Base-by-base conservation (phyloP, 2,329 filamentous ascomycete species). In the Aspergillus ochraceoroseus region DNA sequence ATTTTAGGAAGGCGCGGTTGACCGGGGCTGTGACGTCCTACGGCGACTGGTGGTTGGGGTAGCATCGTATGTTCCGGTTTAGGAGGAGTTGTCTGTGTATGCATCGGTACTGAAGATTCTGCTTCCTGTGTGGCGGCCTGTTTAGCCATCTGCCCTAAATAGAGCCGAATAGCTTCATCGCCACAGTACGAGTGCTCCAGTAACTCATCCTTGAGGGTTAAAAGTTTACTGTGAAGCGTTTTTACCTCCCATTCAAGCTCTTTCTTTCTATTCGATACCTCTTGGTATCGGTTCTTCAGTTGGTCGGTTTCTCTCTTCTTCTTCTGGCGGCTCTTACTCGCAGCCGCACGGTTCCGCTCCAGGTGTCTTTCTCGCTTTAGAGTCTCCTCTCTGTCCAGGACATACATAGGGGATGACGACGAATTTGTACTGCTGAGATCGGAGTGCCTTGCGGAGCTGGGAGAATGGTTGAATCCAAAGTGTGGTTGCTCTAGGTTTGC, bases 241-340 rank as follows among this genome's bases (percentile, higher is more conserved):
- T 59, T 56, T 13, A 67, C 61, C 42, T 66, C 58, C 4, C 48
- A 32, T 17, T 58, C 49, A 3, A 70, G 54, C 7, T 41, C 22
- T 13, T 55, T 50, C 30, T 62, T 64, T 36, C 59, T 59, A 15
- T 61, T 53, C 4, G 62, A 63, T 12, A 64, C 56, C 29, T 64
- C 58, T 17, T 63, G 27, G 44, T 56, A 65, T 2, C 54, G 53
- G 4, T 43, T 60, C 48, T 78, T 75, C 7, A 79, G 69, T 25
- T 66, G 57, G 43, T 71, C 65, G 20, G 72, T 74, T 53, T 76
- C 75, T 45, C 75, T 73, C 60, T 79, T 79, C 63, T 79, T 79
- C 65, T 79, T 79, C 53, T 75, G 72, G 11, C 76, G 72, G 56
- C 77, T 80, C 49, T 79, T 80, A 55, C 74, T 75, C 2, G 77